phyloP scores from a whole-genome alignment of 108 stramenopile genomes.

The Cyclotella kingstonii region DNA sequence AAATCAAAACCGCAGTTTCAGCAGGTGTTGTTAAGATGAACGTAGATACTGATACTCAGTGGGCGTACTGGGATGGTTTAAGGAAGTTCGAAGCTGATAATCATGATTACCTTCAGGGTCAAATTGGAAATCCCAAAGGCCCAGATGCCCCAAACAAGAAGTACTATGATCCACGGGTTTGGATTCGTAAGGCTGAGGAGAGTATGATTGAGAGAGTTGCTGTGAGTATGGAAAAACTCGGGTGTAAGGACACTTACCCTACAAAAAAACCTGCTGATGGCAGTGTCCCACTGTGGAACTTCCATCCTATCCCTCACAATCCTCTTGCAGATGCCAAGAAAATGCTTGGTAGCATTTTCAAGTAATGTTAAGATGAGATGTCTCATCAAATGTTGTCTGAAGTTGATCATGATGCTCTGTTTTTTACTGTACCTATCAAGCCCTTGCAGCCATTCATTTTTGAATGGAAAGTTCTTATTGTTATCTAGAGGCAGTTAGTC shows the following conservation, averaged over 20 bases:
- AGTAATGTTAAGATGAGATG: too few species aligned
- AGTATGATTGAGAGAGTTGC: constrained; percentile 82
- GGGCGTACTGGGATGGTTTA: constrained; percentile 94
- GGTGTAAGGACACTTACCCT: constrained; percentile 63
- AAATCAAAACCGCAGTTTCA: constrained; percentile 84
- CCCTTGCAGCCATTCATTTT: too few species aligned
- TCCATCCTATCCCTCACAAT: constrained; percentile 27
- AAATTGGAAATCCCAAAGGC: constrained; percentile 97
- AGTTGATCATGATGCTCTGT: too few species aligned
- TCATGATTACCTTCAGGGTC: constrained; percentile 87
- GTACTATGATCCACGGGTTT: constrained; percentile 96
- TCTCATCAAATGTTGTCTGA: too few species aligned
- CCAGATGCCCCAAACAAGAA: constrained; percentile 98
- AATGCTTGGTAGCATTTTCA: constrained; percentile 5
- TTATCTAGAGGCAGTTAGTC: too few species aligned
- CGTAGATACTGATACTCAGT: constrained; percentile 98
- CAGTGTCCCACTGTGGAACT: constrained; percentile 46
- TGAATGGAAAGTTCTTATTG: too few species aligned
- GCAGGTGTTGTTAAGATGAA: constrained; percentile 98
- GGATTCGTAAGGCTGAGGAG: constrained; percentile 96
- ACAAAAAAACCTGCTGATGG: constrained; percentile 36
- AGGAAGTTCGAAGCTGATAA: constrained; percentile 80
- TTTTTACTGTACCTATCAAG: too few species aligned
- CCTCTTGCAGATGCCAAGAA: constrained; percentile 25
- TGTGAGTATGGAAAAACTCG: constrained; percentile 83